Evolutionary conservation across 2,329 filamentous ascomycete species (phyloP), one percentile per base, ranked within the genome.

Genomic region (Venturia oleaginea): DNA sequence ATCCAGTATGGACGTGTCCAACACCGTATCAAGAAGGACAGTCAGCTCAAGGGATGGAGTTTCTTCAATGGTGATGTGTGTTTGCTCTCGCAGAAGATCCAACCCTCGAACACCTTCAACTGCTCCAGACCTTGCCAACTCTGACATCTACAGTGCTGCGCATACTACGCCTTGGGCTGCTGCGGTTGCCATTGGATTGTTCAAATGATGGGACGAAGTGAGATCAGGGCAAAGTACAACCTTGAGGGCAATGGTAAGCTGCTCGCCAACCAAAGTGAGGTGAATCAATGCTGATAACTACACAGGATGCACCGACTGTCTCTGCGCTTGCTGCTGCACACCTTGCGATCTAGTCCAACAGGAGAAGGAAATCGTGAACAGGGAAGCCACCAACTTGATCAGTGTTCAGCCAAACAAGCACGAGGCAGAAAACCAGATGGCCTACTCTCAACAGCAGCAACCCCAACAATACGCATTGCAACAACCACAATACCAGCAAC

Each of bases 331-430:
- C 68, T 74, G 70, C 68, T 75, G 73, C 65, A 42, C 15, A n/a
- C 71, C 71, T 15, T 75, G 73, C 66, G 72, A 74, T 68, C 61
- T 73, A 22, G 68, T 68, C 19, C 73, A 75, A 67, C 72, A 74
- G 62, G 72, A 73, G 7, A 75, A 75, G 67, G 73, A 75, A 63
- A 65, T 67, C 11, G 51, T 67, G 61, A 72, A 73, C 24, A 54
- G 62, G 32, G 59, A 62, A 32, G 48, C 43, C 10, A 42, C 30
- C 24, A 30, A 40, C 10, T 27, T 62, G 30, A 65, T 65, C 64
- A 38, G 27, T 51, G n/a, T 46, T 17, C 64, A 65, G 42, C 64
- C 64, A 24, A 38, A 38, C 19, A 62, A 62, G 59, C 42, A 54
- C 32, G 59, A 62, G 37, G 43, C 24, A 7, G 57, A 43, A 15